Evolutionary conservation across 768 basidiomycete genomes (phyloP).

Genomic region (Psilocybe sp.): DNA sequence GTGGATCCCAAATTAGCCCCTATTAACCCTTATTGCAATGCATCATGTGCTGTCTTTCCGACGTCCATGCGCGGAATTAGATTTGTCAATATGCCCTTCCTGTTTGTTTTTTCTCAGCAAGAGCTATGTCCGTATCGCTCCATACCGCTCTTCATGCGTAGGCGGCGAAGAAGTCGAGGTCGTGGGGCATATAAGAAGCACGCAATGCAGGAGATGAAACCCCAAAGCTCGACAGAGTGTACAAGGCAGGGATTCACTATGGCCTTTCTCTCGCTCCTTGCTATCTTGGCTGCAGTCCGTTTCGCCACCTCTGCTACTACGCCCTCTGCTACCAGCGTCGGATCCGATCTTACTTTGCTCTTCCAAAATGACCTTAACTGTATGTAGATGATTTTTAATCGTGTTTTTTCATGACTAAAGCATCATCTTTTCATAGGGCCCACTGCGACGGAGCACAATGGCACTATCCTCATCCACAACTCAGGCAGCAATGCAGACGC

Average conservation of each 20-base stretch:
- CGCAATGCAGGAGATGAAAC: background rate
- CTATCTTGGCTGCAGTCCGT: background rate
- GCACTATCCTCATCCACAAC: conserved; percentile 15
- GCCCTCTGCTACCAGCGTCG: conserved; percentile 14
- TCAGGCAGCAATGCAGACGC: conserved; percentile 12
- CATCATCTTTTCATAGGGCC: conserved; percentile 15
- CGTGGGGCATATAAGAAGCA: background rate
- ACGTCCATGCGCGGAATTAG: conserved; percentile 6
- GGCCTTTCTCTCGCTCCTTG: conserved; percentile 3
- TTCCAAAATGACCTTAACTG: conserved; percentile 33
- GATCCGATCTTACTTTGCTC: conserved; percentile 23
- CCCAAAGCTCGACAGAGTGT: background rate
- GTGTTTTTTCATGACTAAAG: background rate
- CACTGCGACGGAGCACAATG: conserved; percentile 17
- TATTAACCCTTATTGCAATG: background rate
- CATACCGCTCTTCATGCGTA: background rate
- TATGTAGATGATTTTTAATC: conserved; percentile 9
- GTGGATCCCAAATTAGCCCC: too few relatives aligned
- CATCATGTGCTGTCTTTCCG: conserved; percentile 6
- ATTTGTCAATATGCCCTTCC: background rate
- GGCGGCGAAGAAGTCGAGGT: too few relatives aligned
- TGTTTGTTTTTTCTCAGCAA: background rate
- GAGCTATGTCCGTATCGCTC: background rate
- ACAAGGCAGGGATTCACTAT: background rate
- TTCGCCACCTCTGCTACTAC: conserved; percentile 6